A percentile compares a stretch with the other conserved stretches of the same genome.
phyloP scores from a whole-genome alignment of 192 early-diverging fungal genomes.

The Entophlyctis luteolus region DNA sequence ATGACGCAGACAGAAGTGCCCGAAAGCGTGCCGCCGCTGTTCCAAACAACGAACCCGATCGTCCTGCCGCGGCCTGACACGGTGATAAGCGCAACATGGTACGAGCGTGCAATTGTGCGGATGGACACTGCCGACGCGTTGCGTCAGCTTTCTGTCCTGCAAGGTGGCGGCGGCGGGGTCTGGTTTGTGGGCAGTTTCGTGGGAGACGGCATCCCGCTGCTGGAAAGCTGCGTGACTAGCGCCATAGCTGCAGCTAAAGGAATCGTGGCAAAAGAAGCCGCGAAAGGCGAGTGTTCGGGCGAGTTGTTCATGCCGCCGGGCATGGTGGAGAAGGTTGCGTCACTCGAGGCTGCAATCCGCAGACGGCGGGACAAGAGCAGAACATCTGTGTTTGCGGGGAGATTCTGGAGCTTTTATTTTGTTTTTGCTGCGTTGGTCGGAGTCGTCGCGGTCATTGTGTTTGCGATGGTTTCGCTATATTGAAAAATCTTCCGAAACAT shows the following conservation, averaged over 20 bases:
- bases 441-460: not conserved
- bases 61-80: constrained; percentile 27
- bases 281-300: not conserved
- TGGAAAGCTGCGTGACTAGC: constrained; percentile 55
- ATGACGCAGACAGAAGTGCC: constrained; percentile 28
- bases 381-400: not conserved
- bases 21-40: constrained; percentile 16
- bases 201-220: constrained; percentile 45
- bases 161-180: constrained; percentile 32
- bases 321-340: constrained; percentile 3
- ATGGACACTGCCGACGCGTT: constrained; percentile 24
- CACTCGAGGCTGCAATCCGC: not conserved
- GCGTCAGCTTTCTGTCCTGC: constrained; percentile 29
- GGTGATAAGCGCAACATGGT: constrained; percentile 36
- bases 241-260: constrained; percentile 30
- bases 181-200: constrained; percentile 54
- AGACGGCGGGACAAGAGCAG: not conserved
- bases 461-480: not conserved
- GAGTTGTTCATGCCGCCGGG: constrained; percentile 9
- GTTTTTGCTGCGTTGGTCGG: not conserved
- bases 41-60: constrained; percentile 51
- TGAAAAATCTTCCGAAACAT: no score
- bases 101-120: constrained; percentile 46
- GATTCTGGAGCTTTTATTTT: not conserved
- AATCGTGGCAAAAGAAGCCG: constrained; percentile 19